phyloP scores from a whole-genome alignment of 257 asterid species.

The Catharanthus roseus region DNA sequence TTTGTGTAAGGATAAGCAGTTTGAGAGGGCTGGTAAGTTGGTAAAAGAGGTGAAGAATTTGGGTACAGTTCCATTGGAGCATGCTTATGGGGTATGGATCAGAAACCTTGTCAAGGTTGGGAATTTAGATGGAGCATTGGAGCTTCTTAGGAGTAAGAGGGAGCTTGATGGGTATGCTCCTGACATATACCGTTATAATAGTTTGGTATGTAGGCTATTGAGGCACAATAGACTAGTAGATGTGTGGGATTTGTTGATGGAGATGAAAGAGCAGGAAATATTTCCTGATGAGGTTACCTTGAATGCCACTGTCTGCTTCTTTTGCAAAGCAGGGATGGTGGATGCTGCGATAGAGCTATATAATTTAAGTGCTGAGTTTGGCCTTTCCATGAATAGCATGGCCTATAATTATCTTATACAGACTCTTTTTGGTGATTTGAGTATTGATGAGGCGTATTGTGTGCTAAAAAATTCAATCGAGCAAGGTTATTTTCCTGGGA shows the following conservation, averaged over 20 bases:
- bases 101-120: conserved; percentile 55
- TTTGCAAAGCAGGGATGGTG: conserved; percentile 70
- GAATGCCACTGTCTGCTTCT: conserved; percentile 71
- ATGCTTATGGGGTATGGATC: conserved; percentile 59
- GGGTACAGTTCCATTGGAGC: conserved; percentile 47
- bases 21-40: conserved; percentile 48
- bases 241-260: conserved; percentile 64
- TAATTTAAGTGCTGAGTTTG: conserved; percentile 57
- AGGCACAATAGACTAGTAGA: conserved; percentile 64
- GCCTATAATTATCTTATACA: conserved; percentile 76
- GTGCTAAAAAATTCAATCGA: conserved; percentile 48
- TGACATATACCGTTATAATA: conserved; percentile 54
- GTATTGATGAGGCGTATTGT: conserved; percentile 44
- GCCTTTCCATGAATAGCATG: conserved; percentile 61
- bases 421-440: conserved; percentile 51
- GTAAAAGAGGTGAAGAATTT: conserved; percentile 41
- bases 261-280: conserved; percentile 55
- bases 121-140: conserved; percentile 56
- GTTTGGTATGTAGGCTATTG: conserved; percentile 54
- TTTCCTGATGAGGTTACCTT: conserved; percentile 59
- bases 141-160: conserved; percentile 56
- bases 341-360: conserved; percentile 68
- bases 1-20: conserved; percentile 52
- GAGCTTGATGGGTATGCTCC: conserved; percentile 57
- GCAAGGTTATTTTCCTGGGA: conserved; percentile 57